Base-by-base conservation (phyloP, 2,329 filamentous ascomycete genomes). In the Pezicula rhizophila region DNA sequence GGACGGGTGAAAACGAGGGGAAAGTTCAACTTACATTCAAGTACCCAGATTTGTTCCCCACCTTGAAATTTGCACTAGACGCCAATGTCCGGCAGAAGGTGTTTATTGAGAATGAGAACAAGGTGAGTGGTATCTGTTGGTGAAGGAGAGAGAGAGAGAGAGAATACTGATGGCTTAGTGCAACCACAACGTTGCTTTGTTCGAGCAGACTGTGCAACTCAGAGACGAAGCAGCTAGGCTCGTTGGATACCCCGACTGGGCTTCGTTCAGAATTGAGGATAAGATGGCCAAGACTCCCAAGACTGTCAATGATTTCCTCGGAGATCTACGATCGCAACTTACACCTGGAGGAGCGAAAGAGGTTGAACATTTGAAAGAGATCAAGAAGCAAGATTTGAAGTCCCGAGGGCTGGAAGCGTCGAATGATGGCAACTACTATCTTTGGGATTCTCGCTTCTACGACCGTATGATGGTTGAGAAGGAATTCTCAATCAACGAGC, bases 381-480 rank as follows among this genome's bases (percentile, higher is more conserved):
- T 91, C 58, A 93, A 93, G 76, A 82, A 86, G 69, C 73, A 77
- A 47, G 84, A 90, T 56, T 73, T 79, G 47, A 75, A 80, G 58
- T 71, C 76, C 17, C 76, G 82, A 23, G 78, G 78, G 8, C 58
- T 82, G 7, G 63, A 65, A 6, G 63, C 67, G 41, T 68, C 74
- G 3, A 76, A 78, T 47, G 84, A 88, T 57, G 80, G 78, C 43
- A 81, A 82, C 57, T 89, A 91, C 66, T 92, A 87, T 66, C 78
- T 91, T 37, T 93, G 89, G 88, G 88, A 93, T 57, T 78, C 87
- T 62, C 76, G 85, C 38, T 93, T 82, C 69, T 93, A 92, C 67
- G 85, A 89, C 57, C 82, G 85, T 6, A 72, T 91, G 63, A 85
- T 90, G 79, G 79, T 90, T 35, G 86, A 92, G 70, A 79, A 85